Percentiles rank a stretch among this genome's conserved stretches.
phyloP scores from a whole-genome alignment of 192 early-diverging fungal genomes.

The Endogone sp. region DNA sequence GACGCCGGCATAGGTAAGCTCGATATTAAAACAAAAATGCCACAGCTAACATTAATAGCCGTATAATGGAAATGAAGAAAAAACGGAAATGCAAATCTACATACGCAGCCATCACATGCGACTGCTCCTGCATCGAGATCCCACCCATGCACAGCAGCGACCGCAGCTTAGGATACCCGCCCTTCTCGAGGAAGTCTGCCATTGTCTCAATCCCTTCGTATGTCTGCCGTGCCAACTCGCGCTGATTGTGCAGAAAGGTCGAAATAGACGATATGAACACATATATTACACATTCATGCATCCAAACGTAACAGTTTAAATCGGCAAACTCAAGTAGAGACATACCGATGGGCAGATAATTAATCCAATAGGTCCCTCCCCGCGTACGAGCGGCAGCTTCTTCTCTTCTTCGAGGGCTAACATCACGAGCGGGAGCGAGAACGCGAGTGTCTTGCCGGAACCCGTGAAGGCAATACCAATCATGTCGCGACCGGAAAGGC shows the following conservation, averaged over 20 bases:
- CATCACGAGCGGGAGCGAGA: conserved; percentile 91
- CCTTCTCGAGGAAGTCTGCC: conserved; percentile 48
- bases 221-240: conserved; percentile 94
- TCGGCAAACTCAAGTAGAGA: no score
- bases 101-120: conserved; percentile 58
- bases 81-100: conserved; percentile 1
- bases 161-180: conserved; percentile 72
- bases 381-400: conserved; percentile 70
- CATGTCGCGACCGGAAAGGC: conserved; percentile 90
- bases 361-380: conserved; percentile 93
- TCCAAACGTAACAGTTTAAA: no score
- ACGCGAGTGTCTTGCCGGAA: conserved; percentile 92
- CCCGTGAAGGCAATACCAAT: conserved; percentile 99
- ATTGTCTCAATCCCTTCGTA: conserved; percentile 77
- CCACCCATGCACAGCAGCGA: conserved; percentile 91
- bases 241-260: conserved; percentile 33
- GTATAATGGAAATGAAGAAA: no score
- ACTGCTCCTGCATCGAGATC: conserved; percentile 88
- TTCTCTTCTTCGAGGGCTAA: conserved; percentile 91
- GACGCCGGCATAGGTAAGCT: background rate
- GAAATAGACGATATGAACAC: background rate
- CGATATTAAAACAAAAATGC: background rate
- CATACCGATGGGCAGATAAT: conserved; percentile 90
- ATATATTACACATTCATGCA: no score
- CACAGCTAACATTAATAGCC: background rate